Evolutionary conservation across 2,329 filamentous ascomycete species (phyloP), one percentile per base, ranked within the genome.

Genomic region (Triangularia verruculosa): DNA sequence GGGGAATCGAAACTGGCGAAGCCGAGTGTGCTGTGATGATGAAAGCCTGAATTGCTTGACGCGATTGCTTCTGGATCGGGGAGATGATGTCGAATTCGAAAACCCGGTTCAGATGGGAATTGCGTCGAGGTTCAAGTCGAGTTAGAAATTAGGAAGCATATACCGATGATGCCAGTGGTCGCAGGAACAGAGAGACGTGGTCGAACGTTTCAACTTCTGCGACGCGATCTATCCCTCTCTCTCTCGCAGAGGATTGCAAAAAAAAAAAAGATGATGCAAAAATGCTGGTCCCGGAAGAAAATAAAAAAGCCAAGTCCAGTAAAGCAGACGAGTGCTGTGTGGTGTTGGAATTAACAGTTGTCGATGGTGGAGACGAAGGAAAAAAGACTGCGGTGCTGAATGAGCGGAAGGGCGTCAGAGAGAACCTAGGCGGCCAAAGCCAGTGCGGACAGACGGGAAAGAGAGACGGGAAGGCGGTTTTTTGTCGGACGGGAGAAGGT

Each of bases 221-320:
- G 63, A 61, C 67, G 47, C 59, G 61, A 51, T 71, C 68, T 71
- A 68, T 67, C 60, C 62, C 66, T 69, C 69, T 69, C 69, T 68
- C 66, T 69, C 69, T 68, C 66, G 65, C 17, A 64, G 66, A 70
- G 68, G 63, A 25, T 24, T 27, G 57, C 57, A 43, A 59, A 47
- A 67, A 68, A 60, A 34, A 54, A 66, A 68, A 60, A 34, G 57
- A 66, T 66, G 66, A 70, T 67, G 64, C 51, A 64, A 66, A 70
- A 65, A 65, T 66, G 59, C 59, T 54, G 59, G 61, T 65, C 61
- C 53, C 57, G 55, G 61, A 64, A 64, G 54, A 30, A 61, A 30
- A 47, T 57, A 59, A 57, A 56, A 27, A 63, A 64, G 62, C 30
- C 30, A 22, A 52, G 43, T 54, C 62, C 58, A 63, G 60, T 53